Percentiles rank a stretch among this genome's conserved stretches.
Conservation (phyloP, 371 early-diverging fungal species). For the Batkoa obscura region DNA sequence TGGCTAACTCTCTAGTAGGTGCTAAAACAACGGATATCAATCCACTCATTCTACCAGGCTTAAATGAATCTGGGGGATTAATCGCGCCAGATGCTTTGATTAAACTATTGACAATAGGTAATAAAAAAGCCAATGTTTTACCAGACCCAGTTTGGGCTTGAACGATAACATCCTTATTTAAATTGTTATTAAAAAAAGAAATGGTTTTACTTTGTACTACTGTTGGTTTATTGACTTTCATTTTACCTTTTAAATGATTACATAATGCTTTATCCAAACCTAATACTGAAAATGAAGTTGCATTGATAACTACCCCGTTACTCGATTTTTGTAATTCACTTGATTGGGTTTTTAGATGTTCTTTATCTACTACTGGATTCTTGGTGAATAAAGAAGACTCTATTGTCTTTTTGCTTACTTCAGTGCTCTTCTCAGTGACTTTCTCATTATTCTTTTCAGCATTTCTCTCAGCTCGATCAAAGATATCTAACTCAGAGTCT, state of each 20-base stretch:
- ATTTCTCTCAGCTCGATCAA: no score
- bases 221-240: slow-evolving; percentile 33
- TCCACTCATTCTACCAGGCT: slow-evolving; percentile 32
- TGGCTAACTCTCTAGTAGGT: slow-evolving; percentile 96
- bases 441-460: no score
- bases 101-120: slow-evolving; percentile 54
- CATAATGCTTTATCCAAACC: slow-evolving; percentile 44
- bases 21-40: slow-evolving; percentile 72
- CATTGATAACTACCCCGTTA: slow-evolving; percentile 20
- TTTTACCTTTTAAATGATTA: slow-evolving; percentile 28
- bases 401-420: not conserved
- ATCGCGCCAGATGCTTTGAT: slow-evolving; percentile 12
- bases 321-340: not conserved
- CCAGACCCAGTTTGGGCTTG: slow-evolving; percentile 97
- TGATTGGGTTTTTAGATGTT: not conserved
- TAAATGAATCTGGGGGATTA: slow-evolving; percentile 7
- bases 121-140: slow-evolving; percentile 90
- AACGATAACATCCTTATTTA: slow-evolving; percentile 63
- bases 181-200: slow-evolving; percentile 10
- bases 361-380: not conserved
- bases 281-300: slow-evolving; percentile 35
- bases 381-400: not conserved
- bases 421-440: no score
- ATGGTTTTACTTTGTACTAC: slow-evolving; percentile 10
- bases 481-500: no score